Evolutionary conservation across 2,329 filamentous ascomycete genomes (phyloP).

Genomic region (Colletotrichum destructivum): DNA sequence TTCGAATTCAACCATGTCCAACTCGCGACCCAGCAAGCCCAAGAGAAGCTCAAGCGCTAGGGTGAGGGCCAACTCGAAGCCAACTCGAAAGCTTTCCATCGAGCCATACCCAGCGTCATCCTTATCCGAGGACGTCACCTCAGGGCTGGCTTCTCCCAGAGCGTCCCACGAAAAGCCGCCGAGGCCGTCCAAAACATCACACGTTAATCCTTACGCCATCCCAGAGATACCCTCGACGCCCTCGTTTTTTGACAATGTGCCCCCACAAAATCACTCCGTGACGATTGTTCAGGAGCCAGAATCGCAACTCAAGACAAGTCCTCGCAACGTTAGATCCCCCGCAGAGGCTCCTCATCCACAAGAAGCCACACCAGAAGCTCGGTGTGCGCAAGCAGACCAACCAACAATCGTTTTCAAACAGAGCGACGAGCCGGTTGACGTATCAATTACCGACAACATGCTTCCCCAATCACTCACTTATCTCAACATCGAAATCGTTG

Average conservation of each 20-base stretch:
- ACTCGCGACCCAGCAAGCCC: constrained; percentile 24
- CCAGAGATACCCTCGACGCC: constrained; percentile 55
- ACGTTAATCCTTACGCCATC: constrained; percentile 48
- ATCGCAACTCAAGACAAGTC: constrained; percentile 10
- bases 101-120: constrained; percentile 50
- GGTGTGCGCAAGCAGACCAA: not conserved
- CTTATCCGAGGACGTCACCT: constrained; percentile 49
- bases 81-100: constrained; percentile 48
- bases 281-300: constrained; percentile 37
- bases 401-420: constrained; percentile 3
- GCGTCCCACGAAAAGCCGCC: constrained; percentile 55
- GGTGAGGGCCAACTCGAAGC: constrained; percentile 48
- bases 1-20: constrained; percentile 22
- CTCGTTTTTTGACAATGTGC: constrained; percentile 57
- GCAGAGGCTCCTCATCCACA: not conserved
- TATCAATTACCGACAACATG: constrained; percentile 51
- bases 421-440: constrained; percentile 43
- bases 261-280: constrained; percentile 44
- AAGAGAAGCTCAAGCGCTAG: constrained; percentile 45
- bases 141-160: constrained; percentile 50
- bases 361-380: not conserved
- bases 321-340: not conserved
- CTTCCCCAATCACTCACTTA: constrained; percentile 71
- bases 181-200: constrained; percentile 49
- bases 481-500: constrained; percentile 69